Conservation (phyloP, 2,329 filamentous ascomycete genomes). For the Pseudophaeomoniella oleicola region DNA sequence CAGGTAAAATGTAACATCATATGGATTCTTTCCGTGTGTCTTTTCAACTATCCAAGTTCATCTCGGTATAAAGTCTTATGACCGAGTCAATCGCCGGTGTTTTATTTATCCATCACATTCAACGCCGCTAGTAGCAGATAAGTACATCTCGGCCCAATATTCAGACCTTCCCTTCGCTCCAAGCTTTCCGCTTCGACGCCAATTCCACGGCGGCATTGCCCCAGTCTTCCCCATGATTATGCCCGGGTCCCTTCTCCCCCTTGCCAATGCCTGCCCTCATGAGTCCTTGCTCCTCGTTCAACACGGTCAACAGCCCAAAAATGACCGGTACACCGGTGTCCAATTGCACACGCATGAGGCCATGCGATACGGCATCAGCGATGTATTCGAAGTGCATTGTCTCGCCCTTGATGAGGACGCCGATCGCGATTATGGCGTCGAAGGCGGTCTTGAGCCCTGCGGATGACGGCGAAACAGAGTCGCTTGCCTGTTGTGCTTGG, state of each 20-base stretch:
- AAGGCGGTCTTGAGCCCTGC: constrained; percentile 38
- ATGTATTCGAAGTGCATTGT: constrained; percentile 99
- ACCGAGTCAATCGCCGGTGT: too few species aligned
- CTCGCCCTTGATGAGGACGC: constrained; percentile 94
- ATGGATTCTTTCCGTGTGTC: too few species aligned
- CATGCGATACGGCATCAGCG: constrained; percentile 75
- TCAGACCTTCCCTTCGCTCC: constrained; percentile 55
- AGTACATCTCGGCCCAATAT: constrained; percentile 13
- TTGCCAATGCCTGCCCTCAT: constrained; percentile 62
- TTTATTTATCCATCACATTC: neutral
- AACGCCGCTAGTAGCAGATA: neutral
- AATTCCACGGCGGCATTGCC: constrained; percentile 87
- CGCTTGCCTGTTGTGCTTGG: constrained; percentile 22
- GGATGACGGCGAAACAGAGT: constrained; percentile 21
- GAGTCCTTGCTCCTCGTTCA: constrained; percentile 76
- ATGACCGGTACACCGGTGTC: constrained; percentile 81
- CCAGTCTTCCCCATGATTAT: constrained; percentile 98
- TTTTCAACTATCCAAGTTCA: neutral
- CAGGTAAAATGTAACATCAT: neutral
- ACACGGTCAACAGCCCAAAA: constrained; percentile 79
- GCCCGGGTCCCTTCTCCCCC: constrained; percentile 33
- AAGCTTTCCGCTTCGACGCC: constrained; percentile 72
- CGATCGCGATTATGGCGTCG: constrained; percentile 88
- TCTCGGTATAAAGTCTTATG: too few species aligned
- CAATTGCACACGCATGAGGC: constrained; percentile 85